These are phyloP conservation scores for Calonectria pteridis DNA, from an alignment of 2,329 filamentous ascomycete species.

Conservation along the genomic window DNA sequence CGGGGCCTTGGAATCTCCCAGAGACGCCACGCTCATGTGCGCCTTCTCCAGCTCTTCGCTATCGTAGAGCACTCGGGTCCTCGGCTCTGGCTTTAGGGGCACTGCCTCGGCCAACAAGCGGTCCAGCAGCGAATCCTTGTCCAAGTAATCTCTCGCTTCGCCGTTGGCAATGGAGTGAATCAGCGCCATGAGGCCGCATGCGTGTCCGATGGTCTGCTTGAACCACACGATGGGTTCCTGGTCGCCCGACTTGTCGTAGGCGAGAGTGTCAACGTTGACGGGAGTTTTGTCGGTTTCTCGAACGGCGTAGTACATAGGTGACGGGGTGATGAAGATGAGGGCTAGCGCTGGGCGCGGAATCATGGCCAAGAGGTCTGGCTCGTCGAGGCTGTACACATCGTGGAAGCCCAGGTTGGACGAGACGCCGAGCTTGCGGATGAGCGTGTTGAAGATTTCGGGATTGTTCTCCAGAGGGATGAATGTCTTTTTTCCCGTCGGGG, in stretches of 20 bases:
- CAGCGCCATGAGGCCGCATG: constrained; percentile 84
- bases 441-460: constrained; percentile 81
- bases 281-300: constrained; percentile 47
- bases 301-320: constrained; percentile 58
- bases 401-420: constrained; percentile 78
- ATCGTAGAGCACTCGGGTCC: constrained; percentile 70
- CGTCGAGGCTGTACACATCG: constrained; percentile 86
- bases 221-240: constrained; percentile 83
- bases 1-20: constrained; percentile 77
- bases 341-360: constrained; percentile 79
- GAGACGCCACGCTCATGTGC: constrained; percentile 76
- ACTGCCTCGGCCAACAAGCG: constrained; percentile 72
- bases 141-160: constrained; percentile 66
- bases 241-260: constrained; percentile 49
- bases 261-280: constrained; percentile 39
- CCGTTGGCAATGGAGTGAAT: constrained; percentile 82
- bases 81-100: constrained; percentile 54
- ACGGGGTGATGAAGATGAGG: constrained; percentile 83
- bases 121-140: constrained; percentile 66
- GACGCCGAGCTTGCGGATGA: constrained; percentile 79
- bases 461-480: constrained; percentile 68
- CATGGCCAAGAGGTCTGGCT: constrained; percentile 80
- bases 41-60: constrained; percentile 78
- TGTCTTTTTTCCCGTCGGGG: not conserved
- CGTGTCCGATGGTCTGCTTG: constrained; percentile 85